Percentiles rank a stretch among this genome's conserved stretches.
phyloP scores from a whole-genome alignment of 2,329 filamentous ascomycete genomes.

The Aspergillus sp. region DNA sequence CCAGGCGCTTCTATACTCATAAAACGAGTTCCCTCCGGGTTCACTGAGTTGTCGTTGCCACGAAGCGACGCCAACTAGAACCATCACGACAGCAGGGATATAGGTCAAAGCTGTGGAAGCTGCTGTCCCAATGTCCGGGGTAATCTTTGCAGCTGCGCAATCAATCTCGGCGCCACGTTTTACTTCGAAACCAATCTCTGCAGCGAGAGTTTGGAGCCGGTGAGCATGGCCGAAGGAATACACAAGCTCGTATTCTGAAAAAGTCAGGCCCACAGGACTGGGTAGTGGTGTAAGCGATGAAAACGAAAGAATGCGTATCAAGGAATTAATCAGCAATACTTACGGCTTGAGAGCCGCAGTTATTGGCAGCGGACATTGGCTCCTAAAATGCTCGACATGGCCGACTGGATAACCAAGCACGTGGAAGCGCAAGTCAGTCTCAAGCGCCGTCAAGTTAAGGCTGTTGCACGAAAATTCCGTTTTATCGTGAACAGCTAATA shows the following conservation, averaged over 20 bases:
- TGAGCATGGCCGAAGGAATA: slow-evolving; percentile 3
- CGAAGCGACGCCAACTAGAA: slow-evolving; percentile 3
- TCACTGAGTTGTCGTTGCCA: background rate
- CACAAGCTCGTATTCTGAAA: slow-evolving; percentile 3
- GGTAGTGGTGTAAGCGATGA: too few species aligned
- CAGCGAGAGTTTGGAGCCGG: slow-evolving; percentile 4
- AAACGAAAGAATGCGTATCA: too few species aligned
- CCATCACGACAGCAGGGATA: slow-evolving; percentile 4
- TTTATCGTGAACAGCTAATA: too few species aligned
- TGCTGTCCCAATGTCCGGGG: slow-evolving; percentile 4
- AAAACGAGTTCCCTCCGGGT: slow-evolving; percentile 4
- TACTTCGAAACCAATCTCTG: slow-evolving; percentile 4
- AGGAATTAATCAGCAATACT: too few species aligned
- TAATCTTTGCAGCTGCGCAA: slow-evolving; percentile 6
- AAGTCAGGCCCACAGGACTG: too few species aligned
- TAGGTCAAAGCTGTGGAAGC: slow-evolving; percentile 1
- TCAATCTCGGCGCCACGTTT: slow-evolving; percentile 3
- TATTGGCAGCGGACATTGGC: too few species aligned
- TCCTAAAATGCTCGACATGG: too few species aligned
- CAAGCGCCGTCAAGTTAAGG: too few species aligned
- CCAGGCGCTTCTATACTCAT: slow-evolving; percentile 6
- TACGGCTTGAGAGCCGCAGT: too few species aligned
- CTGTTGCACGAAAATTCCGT: too few species aligned
- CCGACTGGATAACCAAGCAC: too few species aligned
- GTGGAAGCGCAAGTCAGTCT: too few species aligned